These are phyloP conservation scores for Carpinus viminea DNA, from an alignment of 306 rosid species.

Conservation along the genomic window DNA sequence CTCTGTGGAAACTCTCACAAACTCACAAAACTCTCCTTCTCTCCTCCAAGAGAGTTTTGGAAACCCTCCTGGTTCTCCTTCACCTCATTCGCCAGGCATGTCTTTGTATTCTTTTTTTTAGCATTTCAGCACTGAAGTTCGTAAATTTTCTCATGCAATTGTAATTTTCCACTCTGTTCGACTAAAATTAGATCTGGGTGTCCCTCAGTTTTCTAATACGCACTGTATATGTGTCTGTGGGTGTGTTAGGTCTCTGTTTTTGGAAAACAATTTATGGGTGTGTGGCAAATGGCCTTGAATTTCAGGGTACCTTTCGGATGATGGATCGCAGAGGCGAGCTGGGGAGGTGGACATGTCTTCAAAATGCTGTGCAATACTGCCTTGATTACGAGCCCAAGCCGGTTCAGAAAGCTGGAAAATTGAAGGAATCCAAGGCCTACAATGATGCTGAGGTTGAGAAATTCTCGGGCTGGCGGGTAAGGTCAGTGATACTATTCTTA, in stretches of 20 bases:
- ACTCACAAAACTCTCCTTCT: slow-evolving; percentile 63
- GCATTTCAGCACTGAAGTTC: neutral
- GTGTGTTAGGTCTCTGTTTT: neutral
- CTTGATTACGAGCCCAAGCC: slow-evolving; percentile 47
- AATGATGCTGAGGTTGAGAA: slow-evolving; percentile 50
- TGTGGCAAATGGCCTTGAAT: neutral
- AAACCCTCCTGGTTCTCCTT: slow-evolving; percentile 84
- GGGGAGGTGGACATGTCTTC: slow-evolving; percentile 66
- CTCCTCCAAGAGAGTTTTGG: slow-evolving; percentile 81
- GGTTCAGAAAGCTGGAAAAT: slow-evolving; percentile 26
- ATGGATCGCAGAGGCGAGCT: slow-evolving; percentile 31
- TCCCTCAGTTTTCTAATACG: neutral
- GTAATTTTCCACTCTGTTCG: neutral
- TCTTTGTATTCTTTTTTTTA: neutral
- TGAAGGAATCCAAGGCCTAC: slow-evolving; percentile 17
- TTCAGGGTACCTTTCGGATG: slow-evolving; percentile 63
- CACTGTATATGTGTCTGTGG: neutral
- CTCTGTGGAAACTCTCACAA: too few relatives aligned
- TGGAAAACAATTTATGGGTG: neutral
- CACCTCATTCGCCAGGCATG: slow-evolving; percentile 44
- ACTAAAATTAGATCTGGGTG: slow-evolving; percentile 4
- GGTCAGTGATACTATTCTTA: slow-evolving; percentile 34
- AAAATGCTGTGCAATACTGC: slow-evolving; percentile 74
- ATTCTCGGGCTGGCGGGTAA: slow-evolving; percentile 81
- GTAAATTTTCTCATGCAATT: neutral